phyloP scores from a whole-genome alignment of 306 rosid genomes.

The Vigna mungo region DNA sequence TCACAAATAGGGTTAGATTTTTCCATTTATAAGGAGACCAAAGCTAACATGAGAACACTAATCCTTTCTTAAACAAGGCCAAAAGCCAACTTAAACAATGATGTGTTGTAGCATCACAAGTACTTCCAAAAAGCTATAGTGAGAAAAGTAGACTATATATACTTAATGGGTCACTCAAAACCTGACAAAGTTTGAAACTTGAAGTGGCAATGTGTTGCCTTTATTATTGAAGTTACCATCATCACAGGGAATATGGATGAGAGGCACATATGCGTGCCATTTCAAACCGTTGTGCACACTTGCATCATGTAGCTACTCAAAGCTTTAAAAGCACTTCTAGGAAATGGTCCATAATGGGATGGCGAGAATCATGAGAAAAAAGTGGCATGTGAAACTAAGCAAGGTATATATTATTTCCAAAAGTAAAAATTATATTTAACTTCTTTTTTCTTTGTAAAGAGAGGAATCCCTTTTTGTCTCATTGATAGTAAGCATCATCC shows the following conservation, averaged over 20 bases:
- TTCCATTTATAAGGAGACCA: background rate
- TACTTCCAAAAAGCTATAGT: background rate
- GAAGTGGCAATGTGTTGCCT: constrained; percentile 7
- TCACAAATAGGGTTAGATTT: background rate
- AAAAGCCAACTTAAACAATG: background rate
- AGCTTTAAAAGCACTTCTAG: constrained; percentile 40
- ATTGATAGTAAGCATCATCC: constrained; percentile 5
- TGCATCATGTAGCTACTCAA: constrained; percentile 37
- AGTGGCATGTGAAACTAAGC: background rate
- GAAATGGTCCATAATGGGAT: constrained; percentile 48
- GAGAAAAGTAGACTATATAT: constrained; percentile 12
- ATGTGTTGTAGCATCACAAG: background rate
- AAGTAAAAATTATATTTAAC: constrained; percentile 1
- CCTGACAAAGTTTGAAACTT: background rate
- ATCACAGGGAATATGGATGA: constrained; percentile 26
- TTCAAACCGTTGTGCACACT: constrained; percentile 32
- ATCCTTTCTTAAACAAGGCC: background rate
- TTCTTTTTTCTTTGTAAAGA: constrained; percentile 2
- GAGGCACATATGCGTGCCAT: constrained; percentile 37
- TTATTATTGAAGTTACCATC: constrained; percentile 31
- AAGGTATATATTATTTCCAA: constrained; percentile 17
- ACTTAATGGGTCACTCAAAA: constrained; percentile 5
- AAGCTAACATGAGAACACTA: background rate
- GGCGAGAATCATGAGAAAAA: constrained; percentile 34
- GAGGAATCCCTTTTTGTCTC: constrained; percentile 25